phyloP scores from a whole-genome alignment of 768 basidiomycete genomes.

The Mycena indigotica region DNA sequence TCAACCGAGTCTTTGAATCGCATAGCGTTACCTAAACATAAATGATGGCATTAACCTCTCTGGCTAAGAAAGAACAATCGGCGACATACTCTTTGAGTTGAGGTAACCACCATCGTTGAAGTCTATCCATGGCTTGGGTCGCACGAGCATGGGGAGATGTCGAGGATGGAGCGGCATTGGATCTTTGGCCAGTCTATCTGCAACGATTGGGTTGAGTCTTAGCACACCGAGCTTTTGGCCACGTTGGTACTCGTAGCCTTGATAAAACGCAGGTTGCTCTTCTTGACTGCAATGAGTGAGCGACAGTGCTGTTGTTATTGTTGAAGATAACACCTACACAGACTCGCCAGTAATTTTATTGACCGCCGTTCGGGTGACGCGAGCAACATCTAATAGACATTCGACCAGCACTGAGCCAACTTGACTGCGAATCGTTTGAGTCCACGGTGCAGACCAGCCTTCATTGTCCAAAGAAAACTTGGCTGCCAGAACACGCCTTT shows the following conservation, averaged over 20 bases:
- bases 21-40: slow-evolving; percentile 78
- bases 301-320: slow-evolving; percentile 8
- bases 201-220: slow-evolving; percentile 78
- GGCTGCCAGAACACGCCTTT: slow-evolving; percentile 66
- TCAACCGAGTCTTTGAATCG: slow-evolving; percentile 90
- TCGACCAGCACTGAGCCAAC: slow-evolving; percentile 85
- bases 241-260: slow-evolving; percentile 91
- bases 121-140: slow-evolving; percentile 84
- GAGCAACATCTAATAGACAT: slow-evolving; percentile 81
- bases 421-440: slow-evolving; percentile 70
- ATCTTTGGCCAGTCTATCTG: slow-evolving; percentile 77
- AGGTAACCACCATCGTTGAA: slow-evolving; percentile 83
- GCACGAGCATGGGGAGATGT: slow-evolving; percentile 93
- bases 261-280: slow-evolving; percentile 86
- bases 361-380: slow-evolving; percentile 61
- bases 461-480: slow-evolving; percentile 67
- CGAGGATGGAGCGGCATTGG: slow-evolving; percentile 82
- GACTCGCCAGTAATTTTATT: slow-evolving; percentile 61
- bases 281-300: slow-evolving; percentile 60
- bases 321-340: slow-evolving; percentile 49
- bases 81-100: slow-evolving; percentile 65
- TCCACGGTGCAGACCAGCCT: slow-evolving; percentile 82
- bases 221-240: slow-evolving; percentile 94
- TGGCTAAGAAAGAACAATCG: neutral
- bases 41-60: slow-evolving; percentile 10